Evolutionary conservation across 495 filamentous ascomycete genomes (phyloP), one percentile per base, ranked within the genome.

Genomic region (Penicillium odoratum): DNA sequence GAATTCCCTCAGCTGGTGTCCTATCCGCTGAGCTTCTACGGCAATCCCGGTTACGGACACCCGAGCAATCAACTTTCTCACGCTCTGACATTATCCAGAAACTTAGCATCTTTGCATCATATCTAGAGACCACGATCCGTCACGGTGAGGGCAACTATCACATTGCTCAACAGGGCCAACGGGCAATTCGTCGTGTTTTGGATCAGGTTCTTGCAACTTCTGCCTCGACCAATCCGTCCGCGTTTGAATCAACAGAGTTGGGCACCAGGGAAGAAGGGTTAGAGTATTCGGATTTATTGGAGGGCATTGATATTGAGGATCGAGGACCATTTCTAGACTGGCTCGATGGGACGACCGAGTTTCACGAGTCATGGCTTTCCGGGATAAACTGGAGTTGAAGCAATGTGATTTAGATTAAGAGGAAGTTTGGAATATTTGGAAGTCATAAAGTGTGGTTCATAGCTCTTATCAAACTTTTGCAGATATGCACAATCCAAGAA

Each of bases 11-110:
- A 8, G 83, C 82, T 3, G 81, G 79, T 1, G 78, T 84, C 46
- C 72, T 87, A 0, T 81, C 77, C 16, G 74, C 79, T 44, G 83
- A 87, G 55, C 72, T 87, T 8, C 70, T 84, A 1, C 68, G 65
- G 15, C 52, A 8, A 21, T 51, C 28, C 33, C 28, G 21, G 10
- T 28, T 9, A 16, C 47, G 25, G 43, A 15, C 7, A 26, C 44
- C 0, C 29, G 13, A 51, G 10, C 11, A 16, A 13, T 28, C 33
- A 10, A 15, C 18, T 54, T 68, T 80, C 6, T 77, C 81, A 0
- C 76, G 82, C 11, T 85, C 83, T 0, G 78, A 83, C 47, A 77
- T 81, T n/a, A 81, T 86, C 16, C 83, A 86, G 55, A 81, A 82
- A 47, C 74, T 87, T 2, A 83, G 79, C 47, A 72, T 85, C 46